Conservation (phyloP, 495 filamentous ascomycete genomes). For the Aspergillus avenaceus region DNA sequence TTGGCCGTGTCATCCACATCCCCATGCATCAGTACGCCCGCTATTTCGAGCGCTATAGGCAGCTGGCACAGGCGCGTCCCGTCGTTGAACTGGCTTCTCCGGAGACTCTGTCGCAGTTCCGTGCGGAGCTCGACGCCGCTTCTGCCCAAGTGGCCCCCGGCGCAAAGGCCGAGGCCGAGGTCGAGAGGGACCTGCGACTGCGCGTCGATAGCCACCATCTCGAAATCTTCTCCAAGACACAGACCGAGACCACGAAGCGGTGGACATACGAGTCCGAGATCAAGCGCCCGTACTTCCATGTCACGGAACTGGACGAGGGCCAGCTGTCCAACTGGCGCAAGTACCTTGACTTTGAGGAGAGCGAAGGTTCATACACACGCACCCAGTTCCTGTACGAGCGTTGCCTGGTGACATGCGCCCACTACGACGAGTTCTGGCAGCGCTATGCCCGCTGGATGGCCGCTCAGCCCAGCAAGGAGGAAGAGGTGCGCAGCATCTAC, state of each 20-base stretch:
- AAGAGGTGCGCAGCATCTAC: constrained; percentile 92
- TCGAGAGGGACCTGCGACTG: constrained; percentile 76
- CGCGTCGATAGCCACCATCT: constrained; percentile 78
- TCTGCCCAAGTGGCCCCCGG: constrained; percentile 40
- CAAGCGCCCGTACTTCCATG: constrained; percentile 96
- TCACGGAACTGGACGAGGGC: constrained; percentile 81
- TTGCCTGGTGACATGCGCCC: constrained; percentile 84
- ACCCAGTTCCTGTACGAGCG: constrained; percentile 88
- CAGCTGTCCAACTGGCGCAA: constrained; percentile 93
- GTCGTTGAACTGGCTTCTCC: constrained; percentile 66
- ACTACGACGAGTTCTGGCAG: constrained; percentile 97
- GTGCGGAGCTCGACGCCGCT: constrained; percentile 61
- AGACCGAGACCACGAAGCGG: constrained; percentile 85
- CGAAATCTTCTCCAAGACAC: constrained; percentile 75
- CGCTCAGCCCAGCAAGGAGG: constrained; percentile 72
- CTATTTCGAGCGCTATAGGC: constrained; percentile 88
- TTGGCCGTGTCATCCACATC: constrained; percentile 82
- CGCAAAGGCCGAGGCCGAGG: constrained; percentile 63
- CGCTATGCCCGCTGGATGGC: constrained; percentile 97
- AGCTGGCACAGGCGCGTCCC: constrained; percentile 69
- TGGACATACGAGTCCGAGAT: constrained; percentile 95
- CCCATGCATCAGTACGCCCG: constrained; percentile 96
- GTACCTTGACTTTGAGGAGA: constrained; percentile 95
- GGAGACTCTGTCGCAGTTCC: constrained; percentile 65
- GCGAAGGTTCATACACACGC: constrained; percentile 70